Evolutionary conservation across 2,329 filamentous ascomycete genomes (phyloP), one percentile per base, ranked within the genome.

Genomic region (Penicillium sp.): DNA sequence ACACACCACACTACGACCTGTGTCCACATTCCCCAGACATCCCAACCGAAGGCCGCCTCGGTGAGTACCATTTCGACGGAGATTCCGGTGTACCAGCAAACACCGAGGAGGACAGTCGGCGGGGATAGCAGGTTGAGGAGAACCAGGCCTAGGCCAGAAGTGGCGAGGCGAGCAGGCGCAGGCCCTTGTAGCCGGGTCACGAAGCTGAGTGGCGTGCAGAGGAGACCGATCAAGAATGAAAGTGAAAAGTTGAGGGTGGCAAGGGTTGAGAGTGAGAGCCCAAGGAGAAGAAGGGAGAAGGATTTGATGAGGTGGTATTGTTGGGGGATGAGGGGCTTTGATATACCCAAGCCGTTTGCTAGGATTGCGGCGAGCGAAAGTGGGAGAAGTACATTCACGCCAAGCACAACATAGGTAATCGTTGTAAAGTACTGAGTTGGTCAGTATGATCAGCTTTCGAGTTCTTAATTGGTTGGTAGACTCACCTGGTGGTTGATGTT

Each of bases 221-320:
- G 77, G 2, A 97, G 77, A 36, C 94, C 94, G 47, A 97, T 80
- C 36, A 96, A 79, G 69, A 97, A 88, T 45, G 91, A 87, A 13
- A 97, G 86, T 3, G 89, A 92, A 79, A 99, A 99, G 75, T 99
- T 99, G 48, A 99, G 83, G 0, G 93, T 99, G 2, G 94, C 93
- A 11, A 99, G 87, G 1, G 92, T 88, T 11, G 92, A 92, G 60
- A 99, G 85, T 65, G 91, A 92, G 79, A 97, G 90, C 65, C 94
- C 94, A 0, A 97, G 83, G 9, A 96, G 80, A 11, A 99, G 85
- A n/a, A 97, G 84, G 5, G 92, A 96, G 77, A 97, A 92, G 54
- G 88, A 94, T 70, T 95, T 92, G 60, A 92, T 86, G 48, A 97
- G 83, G 45, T 86, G 83, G 66, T 88, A 86, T 67, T 93, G 88